Base-by-base conservation (phyloP, 352 stramenopile species). In the Plasmopara muralis region DNA sequence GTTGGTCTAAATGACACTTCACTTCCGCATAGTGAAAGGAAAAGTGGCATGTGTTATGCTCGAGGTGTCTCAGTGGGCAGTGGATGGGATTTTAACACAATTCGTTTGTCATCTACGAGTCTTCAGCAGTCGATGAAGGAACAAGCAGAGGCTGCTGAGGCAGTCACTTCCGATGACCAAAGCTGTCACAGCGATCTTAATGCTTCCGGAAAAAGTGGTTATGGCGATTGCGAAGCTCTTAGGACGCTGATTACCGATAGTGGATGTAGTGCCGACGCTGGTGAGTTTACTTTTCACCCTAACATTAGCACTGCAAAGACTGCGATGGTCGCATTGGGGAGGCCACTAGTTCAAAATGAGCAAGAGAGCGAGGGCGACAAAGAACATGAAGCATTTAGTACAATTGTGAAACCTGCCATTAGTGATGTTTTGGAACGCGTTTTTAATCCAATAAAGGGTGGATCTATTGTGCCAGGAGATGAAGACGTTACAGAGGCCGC, bases 71-170 rank as follows among this genome's bases (percentile, higher is more conserved):
- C 64, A 2, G 57, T 73, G 9, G 76, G 85, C 37, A 85, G 75
- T 13, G 74, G 67, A 5, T 91, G 81, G 81, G 78, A 91, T 63
- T 91, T 91, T 38, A 77, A 85, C 41, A 89, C 77, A 4, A 72
- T 91, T 31, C 70, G 68, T 12, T 62, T 89, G 13, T 83, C 74
- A 0, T 73, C 69, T 8, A 61, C 67, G 6, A 64, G 52, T 59
- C 53, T 72, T 40, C 64, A 72, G 41, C 51, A 66, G 18, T 60
- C 69, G 43, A 33, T 69, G 29, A 72, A 69, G 29, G 50, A 45
- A 47, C 58, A 66, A 66, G 55, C 57, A 38, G 50, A 57, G 39
- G 55, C 49, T n/a, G 50, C 39, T n/a, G 45, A 38, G 14, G 53
- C 57, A 10, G 53, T 28, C 29, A 13, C 40, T n/a, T 15, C 18